Conservation (phyloP, 495 filamentous ascomycete species). For the Diplogelasinospora grovesii region DNA sequence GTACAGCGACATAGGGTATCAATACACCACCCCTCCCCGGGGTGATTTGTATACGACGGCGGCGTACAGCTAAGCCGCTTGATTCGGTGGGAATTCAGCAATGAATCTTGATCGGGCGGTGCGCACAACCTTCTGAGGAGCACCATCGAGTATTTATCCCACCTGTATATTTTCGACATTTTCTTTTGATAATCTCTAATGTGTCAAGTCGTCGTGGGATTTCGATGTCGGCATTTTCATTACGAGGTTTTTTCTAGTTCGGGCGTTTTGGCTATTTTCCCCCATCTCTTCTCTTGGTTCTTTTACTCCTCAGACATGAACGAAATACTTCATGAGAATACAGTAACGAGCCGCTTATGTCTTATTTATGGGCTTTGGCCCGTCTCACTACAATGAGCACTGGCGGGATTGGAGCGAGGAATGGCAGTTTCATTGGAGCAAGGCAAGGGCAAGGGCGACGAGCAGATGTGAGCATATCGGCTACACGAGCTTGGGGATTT, state of each 20-base stretch:
- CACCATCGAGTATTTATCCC: background rate
- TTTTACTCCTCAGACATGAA: conserved; percentile 16
- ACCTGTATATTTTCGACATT: conserved; percentile 8
- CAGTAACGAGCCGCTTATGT: conserved; percentile 26
- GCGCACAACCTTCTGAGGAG: background rate
- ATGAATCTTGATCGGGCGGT: background rate
- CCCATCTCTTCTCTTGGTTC: conserved; percentile 8
- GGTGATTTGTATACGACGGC: no score
- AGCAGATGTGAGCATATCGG: no score
- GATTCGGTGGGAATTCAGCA: no score
- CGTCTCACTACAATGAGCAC: no score
- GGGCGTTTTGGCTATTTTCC: background rate
- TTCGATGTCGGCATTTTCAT: conserved; percentile 1
- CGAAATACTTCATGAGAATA: conserved; percentile 17
- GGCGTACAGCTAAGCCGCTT: no score
- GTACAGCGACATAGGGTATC: conserved; percentile 3
- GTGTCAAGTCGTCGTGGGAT: background rate
- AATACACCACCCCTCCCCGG: no score
- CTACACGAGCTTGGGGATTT: no score
- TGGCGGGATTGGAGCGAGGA: no score
- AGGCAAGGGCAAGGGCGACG: no score
- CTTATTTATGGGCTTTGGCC: background rate
- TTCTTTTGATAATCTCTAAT: conserved; percentile 15
- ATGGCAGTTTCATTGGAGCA: no score
- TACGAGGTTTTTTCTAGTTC: background rate